A percentile compares a stretch with the other conserved stretches of the same genome.
These are phyloP conservation scores for Cytospora paraplurivora DNA, from an alignment of 2,329 filamentous ascomycete genomes.

Conservation along the genomic window DNA sequence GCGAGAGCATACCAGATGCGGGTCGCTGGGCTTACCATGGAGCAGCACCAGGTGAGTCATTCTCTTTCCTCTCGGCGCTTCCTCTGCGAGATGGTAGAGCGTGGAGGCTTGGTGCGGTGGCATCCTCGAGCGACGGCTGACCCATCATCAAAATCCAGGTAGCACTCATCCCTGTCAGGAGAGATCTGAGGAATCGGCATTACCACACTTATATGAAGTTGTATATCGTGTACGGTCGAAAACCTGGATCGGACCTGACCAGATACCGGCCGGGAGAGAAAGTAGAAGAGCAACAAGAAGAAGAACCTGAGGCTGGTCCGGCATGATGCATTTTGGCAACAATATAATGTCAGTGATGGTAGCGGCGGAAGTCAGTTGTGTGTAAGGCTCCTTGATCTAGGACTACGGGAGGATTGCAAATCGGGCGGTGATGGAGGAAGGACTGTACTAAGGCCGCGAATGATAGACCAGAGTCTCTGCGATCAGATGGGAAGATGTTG, in stretches of 20 bases:
- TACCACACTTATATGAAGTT: constrained; percentile 53
- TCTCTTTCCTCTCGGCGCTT: too few species aligned
- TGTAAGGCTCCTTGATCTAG: not conserved
- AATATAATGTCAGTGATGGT: not conserved
- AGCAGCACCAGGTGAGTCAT: constrained; percentile 28
- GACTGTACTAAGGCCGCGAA: too few species aligned
- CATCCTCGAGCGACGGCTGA: not conserved
- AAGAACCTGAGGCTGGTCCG: not conserved
- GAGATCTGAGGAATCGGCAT: constrained; percentile 47
- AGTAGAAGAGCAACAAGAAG: not conserved
- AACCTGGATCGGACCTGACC: constrained; percentile 39
- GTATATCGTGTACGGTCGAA: constrained; percentile 55
- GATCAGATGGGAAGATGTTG: too few species aligned
- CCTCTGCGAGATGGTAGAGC: too few species aligned
- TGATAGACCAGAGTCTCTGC: too few species aligned
- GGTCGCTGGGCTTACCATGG: constrained; percentile 13
- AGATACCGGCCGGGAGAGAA: constrained; percentile 6
- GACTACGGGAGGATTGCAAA: not conserved
- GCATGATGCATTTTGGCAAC: not conserved
- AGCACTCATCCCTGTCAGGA: constrained; percentile 51
- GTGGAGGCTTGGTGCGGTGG: too few species aligned
- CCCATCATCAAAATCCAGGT: constrained; percentile 38
- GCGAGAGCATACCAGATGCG: constrained; percentile 23
- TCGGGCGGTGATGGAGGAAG: too few species aligned
- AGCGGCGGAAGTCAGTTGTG: not conserved